These are phyloP conservation scores for Ophiostoma perfectum DNA, from an alignment of 2,329 filamentous ascomycete genomes.

Conservation along the genomic window DNA sequence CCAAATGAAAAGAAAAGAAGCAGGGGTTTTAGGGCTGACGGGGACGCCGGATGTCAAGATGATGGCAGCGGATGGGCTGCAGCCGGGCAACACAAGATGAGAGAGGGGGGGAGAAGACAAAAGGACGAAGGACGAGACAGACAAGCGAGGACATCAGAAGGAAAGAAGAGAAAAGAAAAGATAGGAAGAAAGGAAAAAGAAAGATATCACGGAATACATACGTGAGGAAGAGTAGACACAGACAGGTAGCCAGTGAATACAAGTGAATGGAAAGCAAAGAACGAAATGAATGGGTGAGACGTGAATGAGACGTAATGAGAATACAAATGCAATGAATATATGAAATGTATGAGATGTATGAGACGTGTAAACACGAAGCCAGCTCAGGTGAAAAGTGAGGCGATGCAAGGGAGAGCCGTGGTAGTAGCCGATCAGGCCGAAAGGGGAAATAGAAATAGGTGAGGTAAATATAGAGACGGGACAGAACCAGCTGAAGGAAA, in stretches of 20 bases:
- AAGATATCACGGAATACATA: constrained; percentile 15
- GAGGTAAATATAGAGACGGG: background rate
- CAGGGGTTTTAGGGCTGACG: constrained; percentile 20
- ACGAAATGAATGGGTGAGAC: background rate
- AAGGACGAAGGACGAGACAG: background rate
- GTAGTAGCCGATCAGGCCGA: constrained; percentile 9
- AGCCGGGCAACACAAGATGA: background rate
- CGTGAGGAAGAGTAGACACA: background rate
- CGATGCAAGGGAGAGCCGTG: constrained; percentile 4
- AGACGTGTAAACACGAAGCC: background rate
- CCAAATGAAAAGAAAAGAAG: background rate
- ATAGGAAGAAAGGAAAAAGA: background rate
- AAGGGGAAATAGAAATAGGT: constrained; percentile 25
- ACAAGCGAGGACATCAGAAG: background rate
- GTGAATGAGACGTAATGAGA: constrained; percentile 7
- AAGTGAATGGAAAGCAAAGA: background rate
- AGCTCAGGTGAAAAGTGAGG: background rate
- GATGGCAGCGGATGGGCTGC: background rate
- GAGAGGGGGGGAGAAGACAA: background rate
- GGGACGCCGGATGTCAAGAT: constrained; percentile 14
- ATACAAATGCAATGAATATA: background rate
- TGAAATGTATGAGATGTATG: background rate
- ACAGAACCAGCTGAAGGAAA: constrained; percentile 1
- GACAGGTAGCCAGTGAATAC: background rate
- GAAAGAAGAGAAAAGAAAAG: constrained; percentile 16